Evolutionary conservation across 441 rosid genomes (phyloP), one percentile per base, ranked within the genome.

Genomic region (Eutrema salsugineum): DNA sequence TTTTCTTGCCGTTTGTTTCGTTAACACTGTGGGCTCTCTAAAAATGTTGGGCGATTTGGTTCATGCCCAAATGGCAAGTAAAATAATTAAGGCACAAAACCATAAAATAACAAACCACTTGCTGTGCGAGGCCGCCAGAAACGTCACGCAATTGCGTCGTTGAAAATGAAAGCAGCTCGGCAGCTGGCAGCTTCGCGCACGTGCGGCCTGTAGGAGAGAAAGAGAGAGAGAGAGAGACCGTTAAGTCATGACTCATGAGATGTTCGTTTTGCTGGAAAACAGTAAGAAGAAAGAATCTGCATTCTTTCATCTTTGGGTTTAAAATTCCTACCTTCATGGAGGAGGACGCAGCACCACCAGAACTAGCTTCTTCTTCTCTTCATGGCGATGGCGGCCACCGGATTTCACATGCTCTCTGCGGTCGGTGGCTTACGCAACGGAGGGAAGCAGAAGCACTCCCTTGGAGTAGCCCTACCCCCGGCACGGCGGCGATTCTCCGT

Each of bases 301-400:
- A n/a, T n/a, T n/a, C n/a, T n/a, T n/a, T n/a, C 4, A 27, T 58
- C 1, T 42, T 17, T 20, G 22, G 7, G 40, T 50, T 64, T 71
- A 65, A 65, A 58, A 5, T 30, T 30, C 33, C 33, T 63, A 33
- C 70, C 64, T 51, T 14, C 47, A 56, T 75, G 70, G 36, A 51
- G 73, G 58, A n/a, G n/a, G n/a, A n/a, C n/a, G n/a, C n/a, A n/a
- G 17, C 28, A 28, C 43, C 53, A 24, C 51, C 49, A 19, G 4
- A 56, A 3, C 51, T 30, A 62, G 49, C 43, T 42, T 60, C 40
- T n/a, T 53, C n/a, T 50, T 24, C 39, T 32, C 39, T 16, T 66
- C 59, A 72, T 76, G 77, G 82, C 68, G 5, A 72, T 76, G 77
- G 82, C 68, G 5, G 66, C 80, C 72, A 51, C 54, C 27, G 72